Evolutionary conservation across 1,139 yeast genomes (phyloP).

Genomic region (Candida freyschussii): DNA sequence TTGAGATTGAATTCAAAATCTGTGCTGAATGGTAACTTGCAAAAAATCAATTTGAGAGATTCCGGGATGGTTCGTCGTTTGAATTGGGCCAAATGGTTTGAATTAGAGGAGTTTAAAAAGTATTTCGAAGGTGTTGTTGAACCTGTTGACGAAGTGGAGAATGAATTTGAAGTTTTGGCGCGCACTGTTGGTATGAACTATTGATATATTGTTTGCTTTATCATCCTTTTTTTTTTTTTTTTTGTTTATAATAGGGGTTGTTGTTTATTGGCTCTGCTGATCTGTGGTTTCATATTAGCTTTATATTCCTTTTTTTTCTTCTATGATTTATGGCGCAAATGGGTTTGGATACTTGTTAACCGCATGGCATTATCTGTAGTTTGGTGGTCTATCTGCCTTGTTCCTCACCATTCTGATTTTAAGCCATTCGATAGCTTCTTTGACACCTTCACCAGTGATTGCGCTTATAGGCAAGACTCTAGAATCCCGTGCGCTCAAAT

Average conservation of each 20-base stretch:
- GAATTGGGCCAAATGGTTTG: slow-evolving; percentile 44
- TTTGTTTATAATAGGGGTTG: slow-evolving; percentile 1
- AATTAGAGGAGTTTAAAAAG: slow-evolving; percentile 24
- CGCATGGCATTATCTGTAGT: slow-evolving; percentile 9
- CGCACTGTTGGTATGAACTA: slow-evolving; percentile 26
- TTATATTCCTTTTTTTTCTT: not conserved
- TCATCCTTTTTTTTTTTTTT: slow-evolving; percentile 1
- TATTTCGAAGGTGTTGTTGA: slow-evolving; percentile 18
- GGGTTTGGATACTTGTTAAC: not conserved
- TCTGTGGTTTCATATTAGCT: not conserved
- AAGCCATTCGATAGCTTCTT: slow-evolving; percentile 88
- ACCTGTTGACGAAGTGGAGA: slow-evolving; percentile 9
- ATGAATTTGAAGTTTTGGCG: slow-evolving; percentile 7
- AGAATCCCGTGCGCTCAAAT: slow-evolving; percentile 84
- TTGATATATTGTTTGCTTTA: too few relatives aligned
- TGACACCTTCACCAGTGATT: slow-evolving; percentile 77
- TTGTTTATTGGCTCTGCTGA: slow-evolving; percentile 1
- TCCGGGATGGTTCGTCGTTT: slow-evolving; percentile 57
- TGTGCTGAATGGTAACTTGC: slow-evolving; percentile 8
- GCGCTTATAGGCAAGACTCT: slow-evolving; percentile 89
- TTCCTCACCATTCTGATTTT: slow-evolving; percentile 72
- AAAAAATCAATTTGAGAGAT: slow-evolving; percentile 29
- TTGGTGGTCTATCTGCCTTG: slow-evolving; percentile 68
- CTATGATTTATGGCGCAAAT: not conserved
- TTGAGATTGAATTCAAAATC: slow-evolving; percentile 28